Evolutionary conservation across 2,329 filamentous ascomycete species (phyloP).

Genomic region (Myriosclerotinia curreyana): DNA sequence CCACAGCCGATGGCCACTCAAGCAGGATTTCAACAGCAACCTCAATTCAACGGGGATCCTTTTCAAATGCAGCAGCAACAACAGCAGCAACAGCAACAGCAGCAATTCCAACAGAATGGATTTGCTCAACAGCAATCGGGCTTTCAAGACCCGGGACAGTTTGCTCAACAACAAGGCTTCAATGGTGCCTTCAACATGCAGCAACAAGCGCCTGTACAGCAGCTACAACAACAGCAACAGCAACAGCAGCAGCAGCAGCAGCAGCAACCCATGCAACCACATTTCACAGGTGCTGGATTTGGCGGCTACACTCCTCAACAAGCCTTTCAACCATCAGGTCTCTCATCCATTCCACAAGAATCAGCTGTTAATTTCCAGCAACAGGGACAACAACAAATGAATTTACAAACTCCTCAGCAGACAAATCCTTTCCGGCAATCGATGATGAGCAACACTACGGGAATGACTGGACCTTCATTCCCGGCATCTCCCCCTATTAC

Average conservation of each 20-base stretch:
- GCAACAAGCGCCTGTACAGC: constrained; percentile 27
- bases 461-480: constrained; percentile 44
- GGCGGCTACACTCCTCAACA: constrained; percentile 74
- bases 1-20: constrained; percentile 65
- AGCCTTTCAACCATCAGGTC: constrained; percentile 51
- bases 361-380: constrained; percentile 50
- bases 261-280: constrained; percentile 56
- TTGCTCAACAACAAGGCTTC: constrained; percentile 41
- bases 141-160: constrained; percentile 45
- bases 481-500: constrained; percentile 45
- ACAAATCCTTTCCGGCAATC: constrained; percentile 96
- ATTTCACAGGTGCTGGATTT: constrained; percentile 74
- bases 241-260: too few species aligned
- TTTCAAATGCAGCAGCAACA: constrained; percentile 34
- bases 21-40: constrained; percentile 40
- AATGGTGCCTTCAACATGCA: constrained; percentile 34
- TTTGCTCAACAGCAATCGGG: constrained; percentile 44
- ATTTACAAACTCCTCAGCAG: constrained; percentile 50
- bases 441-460: constrained; percentile 63
- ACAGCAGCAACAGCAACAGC: constrained; percentile 39
- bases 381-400: constrained; percentile 43
- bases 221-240: constrained; percentile 38
- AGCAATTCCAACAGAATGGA: constrained; percentile 44
- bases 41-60: constrained; percentile 36
- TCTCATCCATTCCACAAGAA: constrained; percentile 59